phyloP scores from a whole-genome alignment of 2,329 filamentous ascomycete genomes.

The Aspergillus proliferans region DNA sequence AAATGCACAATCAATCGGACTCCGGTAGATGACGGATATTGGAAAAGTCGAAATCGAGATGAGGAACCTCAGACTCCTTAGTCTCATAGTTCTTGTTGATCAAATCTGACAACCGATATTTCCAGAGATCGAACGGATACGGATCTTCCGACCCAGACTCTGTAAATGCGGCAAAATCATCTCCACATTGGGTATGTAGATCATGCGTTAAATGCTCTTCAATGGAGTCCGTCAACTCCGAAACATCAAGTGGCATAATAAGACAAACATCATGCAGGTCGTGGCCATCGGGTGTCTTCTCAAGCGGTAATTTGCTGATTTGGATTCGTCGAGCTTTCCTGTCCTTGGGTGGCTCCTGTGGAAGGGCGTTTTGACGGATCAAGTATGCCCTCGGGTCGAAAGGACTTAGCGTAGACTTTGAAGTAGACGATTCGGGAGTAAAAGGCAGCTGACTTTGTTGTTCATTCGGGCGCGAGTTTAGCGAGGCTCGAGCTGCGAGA shows the following conservation, averaged over 20 bases:
- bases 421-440: not conserved
- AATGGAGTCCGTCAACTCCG: slow-evolving; percentile 3
- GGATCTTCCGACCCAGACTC: slow-evolving; percentile 4
- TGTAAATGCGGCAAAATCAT: slow-evolving; percentile 7
- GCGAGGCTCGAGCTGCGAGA: slow-evolving; percentile 23
- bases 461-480: slow-evolving; percentile 5
- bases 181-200: slow-evolving; percentile 14
- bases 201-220: slow-evolving; percentile 9
- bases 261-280: slow-evolving; percentile 19
- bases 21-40: not conserved
- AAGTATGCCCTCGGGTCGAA: slow-evolving; percentile 27
- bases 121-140: slow-evolving; percentile 12
- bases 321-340: slow-evolving; percentile 11
- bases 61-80: slow-evolving; percentile 1
- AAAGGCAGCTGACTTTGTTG: not conserved
- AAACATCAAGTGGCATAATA: slow-evolving; percentile 2
- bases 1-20: not conserved
- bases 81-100: slow-evolving; percentile 13
- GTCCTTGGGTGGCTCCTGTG: not conserved
- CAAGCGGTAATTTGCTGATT: slow-evolving; percentile 23
- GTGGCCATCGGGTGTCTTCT: slow-evolving; percentile 19
- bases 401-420: slow-evolving; percentile 8
- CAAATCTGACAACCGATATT: slow-evolving; percentile 9
- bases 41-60: not conserved
- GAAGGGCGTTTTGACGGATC: slow-evolving; percentile 14